phyloP scores from a whole-genome alignment of 129 eudicot genomes.

The Flaveria linearis region DNA sequence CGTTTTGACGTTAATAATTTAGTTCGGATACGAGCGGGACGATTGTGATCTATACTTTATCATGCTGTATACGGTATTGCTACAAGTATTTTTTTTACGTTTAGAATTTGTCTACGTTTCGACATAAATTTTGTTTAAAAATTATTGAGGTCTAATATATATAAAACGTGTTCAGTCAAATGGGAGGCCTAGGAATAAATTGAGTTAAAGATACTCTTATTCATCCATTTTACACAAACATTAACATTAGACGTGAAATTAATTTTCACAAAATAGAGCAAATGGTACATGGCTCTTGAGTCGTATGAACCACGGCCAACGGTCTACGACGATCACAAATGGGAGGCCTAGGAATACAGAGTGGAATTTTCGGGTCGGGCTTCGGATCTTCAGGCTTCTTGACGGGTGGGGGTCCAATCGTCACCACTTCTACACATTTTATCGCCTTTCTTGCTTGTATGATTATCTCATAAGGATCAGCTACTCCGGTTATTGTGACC shows the following conservation, averaged over 20 bases:
- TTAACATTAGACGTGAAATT: background rate
- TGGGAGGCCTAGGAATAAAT: too few relatives aligned
- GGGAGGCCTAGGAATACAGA: background rate
- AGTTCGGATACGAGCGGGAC: too few relatives aligned
- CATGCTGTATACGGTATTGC: too few relatives aligned
- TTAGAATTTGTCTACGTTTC: too few relatives aligned
- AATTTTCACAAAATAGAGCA: conserved; percentile 34
- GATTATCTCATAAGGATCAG: conserved; percentile 61
- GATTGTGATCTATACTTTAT: too few relatives aligned
- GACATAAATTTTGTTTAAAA: too few relatives aligned
- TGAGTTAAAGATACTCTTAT: too few relatives aligned
- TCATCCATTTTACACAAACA: background rate
- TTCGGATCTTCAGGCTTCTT: conserved; percentile 31
- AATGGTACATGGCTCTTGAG: conserved; percentile 24
- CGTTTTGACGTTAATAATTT: too few relatives aligned
- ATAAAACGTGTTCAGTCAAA: too few relatives aligned
- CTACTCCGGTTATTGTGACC: conserved; percentile 56
- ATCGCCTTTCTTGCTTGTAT: conserved; percentile 44
- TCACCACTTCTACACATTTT: conserved; percentile 49
- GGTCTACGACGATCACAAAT: conserved; percentile 10
- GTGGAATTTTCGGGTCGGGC: background rate
- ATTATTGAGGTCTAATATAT: too few relatives aligned
- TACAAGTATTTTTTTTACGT: too few relatives aligned
- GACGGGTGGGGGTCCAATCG: conserved; percentile 65
- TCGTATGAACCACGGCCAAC: conserved; percentile 22